Percentiles rank a stretch among this genome's conserved stretches.
phyloP scores from a whole-genome alignment of 2,329 filamentous ascomycete species.

The Penicillium occitanis region DNA sequence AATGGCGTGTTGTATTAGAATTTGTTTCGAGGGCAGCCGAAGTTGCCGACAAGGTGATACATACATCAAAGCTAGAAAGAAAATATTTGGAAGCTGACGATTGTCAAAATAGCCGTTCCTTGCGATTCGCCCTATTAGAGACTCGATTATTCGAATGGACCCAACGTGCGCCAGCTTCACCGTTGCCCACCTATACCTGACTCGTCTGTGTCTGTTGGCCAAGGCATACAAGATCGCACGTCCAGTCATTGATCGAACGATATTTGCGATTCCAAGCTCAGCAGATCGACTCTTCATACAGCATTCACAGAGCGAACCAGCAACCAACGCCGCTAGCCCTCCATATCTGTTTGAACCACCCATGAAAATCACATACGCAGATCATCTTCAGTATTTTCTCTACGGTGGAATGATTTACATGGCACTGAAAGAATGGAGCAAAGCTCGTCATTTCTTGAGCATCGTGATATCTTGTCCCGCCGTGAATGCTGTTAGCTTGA shows the following conservation, averaged over 20 bases:
- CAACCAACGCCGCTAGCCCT: conserved; percentile 38
- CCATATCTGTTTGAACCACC: conserved; percentile 30
- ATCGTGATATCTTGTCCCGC: conserved; percentile 67
- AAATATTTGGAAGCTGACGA: conserved; percentile 24
- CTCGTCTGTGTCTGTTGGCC: conserved; percentile 45
- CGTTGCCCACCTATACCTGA: conserved; percentile 43
- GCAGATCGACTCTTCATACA: conserved; percentile 28
- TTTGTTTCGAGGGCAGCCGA: conserved; percentile 35
- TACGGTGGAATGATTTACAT: conserved; percentile 66
- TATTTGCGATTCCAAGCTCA: conserved; percentile 43
- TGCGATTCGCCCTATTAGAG: conserved; percentile 42
- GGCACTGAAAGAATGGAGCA: conserved; percentile 60
- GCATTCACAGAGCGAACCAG: conserved; percentile 32
- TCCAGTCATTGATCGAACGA: conserved; percentile 42
- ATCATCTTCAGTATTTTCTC: conserved; percentile 65
- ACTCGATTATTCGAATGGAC: conserved; percentile 48
- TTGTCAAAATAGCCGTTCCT: conserved; percentile 34
- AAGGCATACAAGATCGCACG: conserved; percentile 41
- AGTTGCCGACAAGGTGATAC: conserved; percentile 33
- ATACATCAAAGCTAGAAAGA: not conserved
- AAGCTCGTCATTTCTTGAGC: conserved; percentile 62
- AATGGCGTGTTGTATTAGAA: conserved; percentile 42
- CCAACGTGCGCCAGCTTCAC: conserved; percentile 45
- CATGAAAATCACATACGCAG: conserved; percentile 40
- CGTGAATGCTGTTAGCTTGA: conserved; percentile 63